phyloP scores from a whole-genome alignment of 352 stramenopile species.

The Sclerospora graminicola region DNA sequence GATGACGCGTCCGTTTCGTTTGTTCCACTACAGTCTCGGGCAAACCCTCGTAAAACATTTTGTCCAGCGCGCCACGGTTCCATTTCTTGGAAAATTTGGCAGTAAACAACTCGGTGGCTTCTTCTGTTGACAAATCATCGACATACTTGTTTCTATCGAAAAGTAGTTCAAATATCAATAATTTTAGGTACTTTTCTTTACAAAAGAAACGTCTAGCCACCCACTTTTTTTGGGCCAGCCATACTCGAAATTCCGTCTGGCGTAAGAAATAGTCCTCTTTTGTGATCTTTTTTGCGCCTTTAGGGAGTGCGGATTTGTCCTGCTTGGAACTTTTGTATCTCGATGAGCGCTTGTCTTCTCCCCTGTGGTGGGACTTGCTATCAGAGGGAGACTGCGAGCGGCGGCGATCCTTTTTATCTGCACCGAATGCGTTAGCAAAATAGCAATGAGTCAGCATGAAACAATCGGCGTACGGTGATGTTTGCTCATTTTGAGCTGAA shows the following conservation, averaged over 20 bases:
- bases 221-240: slow-evolving; percentile 47
- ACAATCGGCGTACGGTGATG: too few species aligned
- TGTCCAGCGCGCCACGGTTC: slow-evolving; percentile 42
- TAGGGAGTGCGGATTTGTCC: slow-evolving; percentile 13
- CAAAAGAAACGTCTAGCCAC: not conserved
- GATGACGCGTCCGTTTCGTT: slow-evolving; percentile 58
- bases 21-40: slow-evolving; percentile 53
- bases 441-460: too few species aligned
- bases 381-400: slow-evolving; percentile 3
- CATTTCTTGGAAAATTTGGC: slow-evolving; percentile 50
- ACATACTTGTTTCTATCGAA: slow-evolving; percentile 43
- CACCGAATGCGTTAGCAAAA: too few species aligned
- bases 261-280: slow-evolving; percentile 64
- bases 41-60: slow-evolving; percentile 60
- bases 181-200: not conserved
- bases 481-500: too few species aligned
- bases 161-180: not conserved
- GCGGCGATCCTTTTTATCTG: too few species aligned
- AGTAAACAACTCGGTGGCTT: slow-evolving; percentile 41
- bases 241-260: slow-evolving; percentile 62
- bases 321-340: slow-evolving; percentile 16
- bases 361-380: slow-evolving; percentile 13
- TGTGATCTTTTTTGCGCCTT: slow-evolving; percentile 21
- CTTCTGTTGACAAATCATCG: slow-evolving; percentile 54
- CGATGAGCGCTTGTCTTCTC: slow-evolving; percentile 20